Evolutionary conservation across 805 yeast genomes (phyloP), one percentile per base, ranked within the genome.

Genomic region (Saccharomycopsis schoenii): DNA sequence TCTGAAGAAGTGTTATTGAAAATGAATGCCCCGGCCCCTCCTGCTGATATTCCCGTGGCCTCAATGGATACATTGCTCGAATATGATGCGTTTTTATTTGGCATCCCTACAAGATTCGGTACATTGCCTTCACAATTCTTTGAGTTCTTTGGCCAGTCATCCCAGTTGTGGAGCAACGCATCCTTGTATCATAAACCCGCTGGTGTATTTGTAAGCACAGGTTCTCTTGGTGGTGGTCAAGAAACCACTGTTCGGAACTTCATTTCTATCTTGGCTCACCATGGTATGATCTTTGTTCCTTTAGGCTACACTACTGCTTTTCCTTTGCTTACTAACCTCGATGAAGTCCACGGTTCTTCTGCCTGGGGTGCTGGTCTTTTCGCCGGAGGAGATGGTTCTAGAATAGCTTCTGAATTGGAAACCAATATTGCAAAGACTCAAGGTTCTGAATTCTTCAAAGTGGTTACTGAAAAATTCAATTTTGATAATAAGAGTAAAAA

Each of bases 51-150:
- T 72, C 92, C 94, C 66, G 75, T 81, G 68, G 89, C 89, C 58
- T 77, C 87, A 15, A 67, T 73, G 10, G 86, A 81, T 21, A 79
- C 83, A 19, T 77, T 90, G 66, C 70, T 74, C 2, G 75, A 78
- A 65, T 87, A 85, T 77, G 96, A 91, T 70, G 96, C 92, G 56
- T 83, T 86, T 76, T 66, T 91, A 66, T 88, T 90, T 68, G 97
- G 97, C 70, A 72, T 88, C 67, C 96, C 96, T 68, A 87, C 96
- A 60, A 83, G 96, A 75, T 90, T 76, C 71, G 97, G 97, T 74
- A 82, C 79, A 72, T 74, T 79, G 74, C 93, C 96, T 60, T 86
- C 89, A 57, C 96, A 89, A 73, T 80, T 85, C 80, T 81, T 80
- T 73, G 76, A 87, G 19, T 89, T 86, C 78, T 82, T 88, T 82